Conservation (phyloP, 768 basidiomycete species). For the Lyophyllum semitale region DNA sequence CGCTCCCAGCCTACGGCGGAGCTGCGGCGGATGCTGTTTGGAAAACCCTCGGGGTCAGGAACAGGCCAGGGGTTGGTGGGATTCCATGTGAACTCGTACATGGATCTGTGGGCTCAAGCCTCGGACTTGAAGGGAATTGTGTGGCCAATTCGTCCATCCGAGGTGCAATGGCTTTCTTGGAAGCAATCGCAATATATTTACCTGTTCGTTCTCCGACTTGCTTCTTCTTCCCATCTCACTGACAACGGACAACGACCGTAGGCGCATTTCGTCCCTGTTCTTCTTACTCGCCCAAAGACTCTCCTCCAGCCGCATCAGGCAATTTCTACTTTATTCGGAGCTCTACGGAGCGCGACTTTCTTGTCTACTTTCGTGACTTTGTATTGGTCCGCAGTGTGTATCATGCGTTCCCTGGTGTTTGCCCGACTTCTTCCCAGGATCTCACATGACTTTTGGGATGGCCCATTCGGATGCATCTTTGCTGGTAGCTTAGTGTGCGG, state of each 20-base stretch:
- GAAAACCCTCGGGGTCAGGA: constrained; percentile 55
- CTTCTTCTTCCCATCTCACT: neutral
- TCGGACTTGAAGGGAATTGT: constrained; percentile 59
- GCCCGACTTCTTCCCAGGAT: constrained; percentile 66
- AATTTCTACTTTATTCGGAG: constrained; percentile 46
- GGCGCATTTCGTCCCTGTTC: constrained; percentile 71
- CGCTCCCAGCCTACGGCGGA: constrained; percentile 68
- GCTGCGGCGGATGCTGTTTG: constrained; percentile 50
- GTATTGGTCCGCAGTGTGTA: constrained; percentile 72
- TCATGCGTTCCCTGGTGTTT: constrained; percentile 64
- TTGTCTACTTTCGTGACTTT: constrained; percentile 71
- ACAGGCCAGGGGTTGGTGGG: constrained; percentile 61
- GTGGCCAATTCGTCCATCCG: constrained; percentile 57
- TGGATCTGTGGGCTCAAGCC: constrained; percentile 45
- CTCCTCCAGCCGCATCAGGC: constrained; percentile 47
- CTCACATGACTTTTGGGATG: constrained; percentile 81
- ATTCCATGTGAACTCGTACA: constrained; percentile 80
- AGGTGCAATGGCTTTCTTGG: constrained; percentile 55
- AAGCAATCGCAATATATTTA: constrained; percentile 68
- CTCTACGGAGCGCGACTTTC: constrained; percentile 69
- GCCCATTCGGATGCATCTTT: constrained; percentile 68
- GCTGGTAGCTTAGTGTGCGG: constrained; percentile 72
- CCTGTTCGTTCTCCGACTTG: constrained; percentile 51
- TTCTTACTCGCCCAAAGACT: constrained; percentile 57
- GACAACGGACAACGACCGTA: constrained; percentile 25